Conservation (phyloP, 2,329 filamentous ascomycete species). For the Sporothrix pseudoabietina region DNA sequence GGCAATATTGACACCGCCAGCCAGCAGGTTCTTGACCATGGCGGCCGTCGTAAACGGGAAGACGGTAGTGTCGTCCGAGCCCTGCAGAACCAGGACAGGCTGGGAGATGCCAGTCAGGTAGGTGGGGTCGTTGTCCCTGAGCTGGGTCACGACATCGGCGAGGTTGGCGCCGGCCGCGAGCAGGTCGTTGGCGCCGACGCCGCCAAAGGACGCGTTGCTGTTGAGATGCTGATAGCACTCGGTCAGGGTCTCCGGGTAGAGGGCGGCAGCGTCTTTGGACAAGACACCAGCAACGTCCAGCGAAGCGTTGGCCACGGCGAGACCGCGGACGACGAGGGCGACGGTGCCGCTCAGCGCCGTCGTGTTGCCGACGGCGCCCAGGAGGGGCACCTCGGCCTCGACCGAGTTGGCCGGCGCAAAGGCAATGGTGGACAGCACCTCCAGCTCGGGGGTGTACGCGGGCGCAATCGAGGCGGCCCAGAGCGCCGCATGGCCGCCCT, state of each 20-base stretch:
- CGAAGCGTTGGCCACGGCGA: neutral
- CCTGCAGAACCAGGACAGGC: constrained; percentile 18
- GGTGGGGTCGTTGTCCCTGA: constrained; percentile 18
- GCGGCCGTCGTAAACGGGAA: neutral
- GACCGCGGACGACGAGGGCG: neutral
- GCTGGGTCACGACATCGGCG: neutral
- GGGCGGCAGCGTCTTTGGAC: constrained; percentile 2
- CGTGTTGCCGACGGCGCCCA: constrained; percentile 7
- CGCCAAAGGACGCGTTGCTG: neutral
- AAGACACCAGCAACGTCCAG: neutral
- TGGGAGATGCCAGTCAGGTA: neutral
- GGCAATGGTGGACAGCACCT: neutral
- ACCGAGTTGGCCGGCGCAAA: constrained; percentile 20
- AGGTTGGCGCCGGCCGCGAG: neutral
- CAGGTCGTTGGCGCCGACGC: neutral
- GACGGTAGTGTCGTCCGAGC: constrained; percentile 21
- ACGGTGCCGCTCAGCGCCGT: constrained; percentile 3
- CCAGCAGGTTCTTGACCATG: constrained; percentile 24
- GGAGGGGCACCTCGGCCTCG: constrained; percentile 10
- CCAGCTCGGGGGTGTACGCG: constrained; percentile 16
- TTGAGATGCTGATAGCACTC: neutral
- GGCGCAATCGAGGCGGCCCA: constrained; percentile 9
- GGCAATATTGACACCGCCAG: constrained; percentile 27
- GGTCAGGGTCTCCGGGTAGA: constrained; percentile 20
- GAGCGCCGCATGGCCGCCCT: constrained; percentile 18